phyloP scores from a whole-genome alignment of 2,329 filamentous ascomycete species.

The Paecilomyces variotii region DNA sequence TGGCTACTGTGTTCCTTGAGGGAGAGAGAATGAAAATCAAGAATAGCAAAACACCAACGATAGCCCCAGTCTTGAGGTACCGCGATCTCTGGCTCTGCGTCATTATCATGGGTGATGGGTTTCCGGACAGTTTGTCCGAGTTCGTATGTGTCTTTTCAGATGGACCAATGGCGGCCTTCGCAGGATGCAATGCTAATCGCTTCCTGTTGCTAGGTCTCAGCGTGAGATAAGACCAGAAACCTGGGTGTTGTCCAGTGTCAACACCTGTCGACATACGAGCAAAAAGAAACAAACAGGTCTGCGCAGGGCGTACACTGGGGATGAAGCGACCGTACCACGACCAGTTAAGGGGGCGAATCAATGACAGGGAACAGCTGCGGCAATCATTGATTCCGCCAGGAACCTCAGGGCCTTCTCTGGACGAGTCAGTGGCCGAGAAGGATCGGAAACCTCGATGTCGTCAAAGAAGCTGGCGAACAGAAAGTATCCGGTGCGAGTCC shows the following conservation, averaged over 20 bases:
- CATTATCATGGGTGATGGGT: slow-evolving; percentile 41
- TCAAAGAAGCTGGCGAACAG: slow-evolving; percentile 1
- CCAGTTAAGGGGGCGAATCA: slow-evolving; percentile 12
- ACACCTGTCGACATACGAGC: slow-evolving; percentile 50
- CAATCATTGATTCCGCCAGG: slow-evolving; percentile 20
- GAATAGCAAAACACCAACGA: slow-evolving; percentile 51
- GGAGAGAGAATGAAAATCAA: slow-evolving; percentile 49
- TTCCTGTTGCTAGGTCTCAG: slow-evolving; percentile 39
- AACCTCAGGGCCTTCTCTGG: slow-evolving; percentile 17
- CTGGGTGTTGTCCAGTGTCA: slow-evolving; percentile 42
- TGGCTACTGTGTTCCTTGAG: slow-evolving; percentile 20
- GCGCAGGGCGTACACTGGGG: slow-evolving; percentile 9
- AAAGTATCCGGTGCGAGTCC: neutral
- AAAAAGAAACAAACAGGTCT: slow-evolving; percentile 16
- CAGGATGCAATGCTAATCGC: slow-evolving; percentile 47
- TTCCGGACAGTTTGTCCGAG: slow-evolving; percentile 28
- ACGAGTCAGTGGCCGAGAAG: slow-evolving; percentile 6
- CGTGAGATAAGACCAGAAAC: slow-evolving; percentile 47
- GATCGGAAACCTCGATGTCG: neutral
- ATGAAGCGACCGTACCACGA: neutral
- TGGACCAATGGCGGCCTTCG: slow-evolving; percentile 33
- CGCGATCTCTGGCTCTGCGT: slow-evolving; percentile 54
- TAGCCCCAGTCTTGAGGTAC: slow-evolving; percentile 54
- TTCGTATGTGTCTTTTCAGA: slow-evolving; percentile 42
- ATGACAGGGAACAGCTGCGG: slow-evolving; percentile 14